Conservation (phyloP, 768 basidiomycete genomes). For the Russula olivacea region DNA sequence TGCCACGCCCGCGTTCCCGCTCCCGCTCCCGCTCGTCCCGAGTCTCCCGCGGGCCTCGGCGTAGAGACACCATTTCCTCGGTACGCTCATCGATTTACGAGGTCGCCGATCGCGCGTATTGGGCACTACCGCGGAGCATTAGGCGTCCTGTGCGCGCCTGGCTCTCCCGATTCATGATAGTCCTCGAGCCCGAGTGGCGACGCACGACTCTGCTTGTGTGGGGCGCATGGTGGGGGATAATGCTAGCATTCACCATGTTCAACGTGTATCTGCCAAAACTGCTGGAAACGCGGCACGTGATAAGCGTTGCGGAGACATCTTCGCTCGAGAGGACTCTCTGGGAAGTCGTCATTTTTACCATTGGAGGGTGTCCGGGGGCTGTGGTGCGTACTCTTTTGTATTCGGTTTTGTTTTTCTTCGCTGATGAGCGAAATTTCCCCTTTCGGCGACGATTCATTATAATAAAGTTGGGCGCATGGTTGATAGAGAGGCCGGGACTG, state of each 20-base stretch:
- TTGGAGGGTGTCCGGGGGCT: slow-evolving; percentile 81
- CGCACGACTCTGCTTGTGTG: slow-evolving; percentile 75
- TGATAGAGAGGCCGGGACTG: slow-evolving; percentile 58
- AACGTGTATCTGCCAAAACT: slow-evolving; percentile 88
- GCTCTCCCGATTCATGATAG: slow-evolving; percentile 60
- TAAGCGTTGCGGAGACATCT: slow-evolving; percentile 32
- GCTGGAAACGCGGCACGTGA: slow-evolving; percentile 51
- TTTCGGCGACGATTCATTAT: not conserved
- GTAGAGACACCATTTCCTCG: slow-evolving; percentile 9
- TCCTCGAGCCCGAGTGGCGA: slow-evolving; percentile 71
- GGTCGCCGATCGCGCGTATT: slow-evolving; percentile 37
- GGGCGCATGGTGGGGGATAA: slow-evolving; percentile 69
- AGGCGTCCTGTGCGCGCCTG: slow-evolving; percentile 60
- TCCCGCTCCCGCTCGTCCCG: slow-evolving; percentile 13
- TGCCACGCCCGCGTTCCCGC: slow-evolving; percentile 8
- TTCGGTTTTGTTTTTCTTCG: not conserved
- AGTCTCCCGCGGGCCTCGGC: not conserved
- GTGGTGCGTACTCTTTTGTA: slow-evolving; percentile 43
- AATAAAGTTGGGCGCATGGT: slow-evolving; percentile 71
- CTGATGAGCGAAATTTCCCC: not conserved
- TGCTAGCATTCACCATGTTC: slow-evolving; percentile 85
- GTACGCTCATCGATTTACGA: slow-evolving; percentile 43
- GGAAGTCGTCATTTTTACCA: slow-evolving; percentile 82
- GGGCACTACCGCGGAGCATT: slow-evolving; percentile 48
- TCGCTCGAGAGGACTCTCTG: slow-evolving; percentile 60